Evolutionary conservation across 345 rosid genomes (phyloP), one percentile per base, ranked within the genome.

Genomic region (Linum lewisii): DNA sequence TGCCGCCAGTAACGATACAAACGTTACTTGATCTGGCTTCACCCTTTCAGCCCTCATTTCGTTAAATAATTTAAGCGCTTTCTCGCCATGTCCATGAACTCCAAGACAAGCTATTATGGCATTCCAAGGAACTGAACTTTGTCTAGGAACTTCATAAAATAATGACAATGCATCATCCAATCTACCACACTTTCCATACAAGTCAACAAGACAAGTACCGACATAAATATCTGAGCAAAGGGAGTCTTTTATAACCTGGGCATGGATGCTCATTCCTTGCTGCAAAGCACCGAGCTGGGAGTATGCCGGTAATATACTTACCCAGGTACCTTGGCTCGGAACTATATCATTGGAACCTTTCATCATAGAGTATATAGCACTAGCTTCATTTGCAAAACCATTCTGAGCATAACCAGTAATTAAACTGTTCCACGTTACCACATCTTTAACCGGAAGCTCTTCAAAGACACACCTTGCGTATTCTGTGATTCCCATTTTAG

Each of bases 121-220:
- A 57, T 90, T 90, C 97, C 97, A 90, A n/a, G 88, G 84, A 0
- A 87, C 82, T 38, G 84, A 88, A 55, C 79, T 85, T 66, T 77
- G 72, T 61, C 76, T 77, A 4, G 77, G 62, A 84, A 90, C 84
- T 79, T 69, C 64, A 59, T 83, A 74, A 55, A 90, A 87, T 58
- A 86, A 77, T 66, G 60, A 72, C 70, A 84, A 72, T 37, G 97
- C 93, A 10, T 77, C 78, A 49, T 57, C 67, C 62, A 87, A 61
- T 24, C 78, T 85, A 62, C 97, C 97, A 71, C 97, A 90, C 68
- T 87, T 87, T 8, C 83, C 84, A 59, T 90, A 90, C 97, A 87
- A 77, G 76, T 90, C 93, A 24, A 90, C 64, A 19, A 90, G 78
- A 68, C 93, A 85, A 8, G 97, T 90, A 47, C 79, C 71, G 37